phyloP scores from a whole-genome alignment of 2,329 filamentous ascomycete genomes.

The Aureobasidium mangrovei region DNA sequence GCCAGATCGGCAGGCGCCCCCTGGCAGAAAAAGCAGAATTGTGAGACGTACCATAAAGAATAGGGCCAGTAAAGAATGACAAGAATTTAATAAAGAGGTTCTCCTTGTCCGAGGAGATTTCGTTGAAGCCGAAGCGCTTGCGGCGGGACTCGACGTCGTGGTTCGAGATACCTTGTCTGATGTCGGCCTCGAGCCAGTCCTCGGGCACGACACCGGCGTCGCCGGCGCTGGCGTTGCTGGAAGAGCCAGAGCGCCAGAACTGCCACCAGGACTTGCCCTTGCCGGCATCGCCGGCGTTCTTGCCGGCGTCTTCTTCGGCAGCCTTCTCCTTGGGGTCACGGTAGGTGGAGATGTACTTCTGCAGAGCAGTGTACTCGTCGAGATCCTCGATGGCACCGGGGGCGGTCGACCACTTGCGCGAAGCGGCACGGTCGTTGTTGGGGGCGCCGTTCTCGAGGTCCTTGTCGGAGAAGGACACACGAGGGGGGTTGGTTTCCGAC shows the following conservation, averaged over 20 bases:
- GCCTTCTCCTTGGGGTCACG: slow-evolving; percentile 48
- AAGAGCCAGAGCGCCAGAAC: slow-evolving; percentile 41
- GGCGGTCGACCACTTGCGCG: slow-evolving; percentile 32
- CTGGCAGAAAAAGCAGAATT: slow-evolving; percentile 1
- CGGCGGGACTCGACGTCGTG: slow-evolving; percentile 55
- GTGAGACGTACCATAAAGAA: slow-evolving; percentile 59
- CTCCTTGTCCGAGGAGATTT: slow-evolving; percentile 64
- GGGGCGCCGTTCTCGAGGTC: slow-evolving; percentile 30
- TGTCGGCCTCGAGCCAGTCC: slow-evolving; percentile 62
- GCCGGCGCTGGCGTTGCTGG: slow-evolving; percentile 24
- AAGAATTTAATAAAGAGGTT: slow-evolving; percentile 68
- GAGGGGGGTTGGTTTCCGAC: slow-evolving; percentile 25
- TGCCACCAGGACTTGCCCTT: slow-evolving; percentile 49
- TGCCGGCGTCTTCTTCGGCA: slow-evolving; percentile 31
- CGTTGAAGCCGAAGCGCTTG: slow-evolving; percentile 61
- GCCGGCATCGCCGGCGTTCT: slow-evolving; percentile 33
- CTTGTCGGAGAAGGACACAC: slow-evolving; percentile 33
- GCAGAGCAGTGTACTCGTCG: slow-evolving; percentile 58
- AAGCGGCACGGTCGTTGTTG: slow-evolving; percentile 23
- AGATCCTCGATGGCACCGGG: slow-evolving; percentile 37
- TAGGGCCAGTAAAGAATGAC: slow-evolving; percentile 65
- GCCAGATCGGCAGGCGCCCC: not conserved
- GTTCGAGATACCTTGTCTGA: slow-evolving; percentile 52
- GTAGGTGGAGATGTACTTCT: slow-evolving; percentile 60
- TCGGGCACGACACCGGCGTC: slow-evolving; percentile 44